These are phyloP conservation scores for Fistulinella cinereoalba DNA, from an alignment of 1,284 basidiomycete species.

Conservation along the genomic window DNA sequence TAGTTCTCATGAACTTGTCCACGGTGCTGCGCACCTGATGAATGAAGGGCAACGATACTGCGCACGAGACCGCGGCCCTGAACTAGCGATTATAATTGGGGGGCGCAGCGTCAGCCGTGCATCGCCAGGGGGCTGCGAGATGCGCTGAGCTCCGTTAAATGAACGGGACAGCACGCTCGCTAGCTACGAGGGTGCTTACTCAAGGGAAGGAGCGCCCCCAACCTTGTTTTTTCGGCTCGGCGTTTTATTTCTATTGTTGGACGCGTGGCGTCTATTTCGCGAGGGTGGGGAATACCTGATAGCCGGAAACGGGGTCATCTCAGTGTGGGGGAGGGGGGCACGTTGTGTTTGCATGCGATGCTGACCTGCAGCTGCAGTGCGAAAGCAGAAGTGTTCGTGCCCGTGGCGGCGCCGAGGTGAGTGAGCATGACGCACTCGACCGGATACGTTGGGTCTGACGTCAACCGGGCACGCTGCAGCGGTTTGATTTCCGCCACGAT, in stretches of 20 bases:
- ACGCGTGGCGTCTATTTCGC: slow-evolving; percentile 3
- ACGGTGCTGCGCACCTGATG: slow-evolving; percentile 11
- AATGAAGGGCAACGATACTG: background rate
- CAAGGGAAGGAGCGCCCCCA: background rate
- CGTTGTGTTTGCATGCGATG: slow-evolving; percentile 10
- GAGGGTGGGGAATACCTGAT: slow-evolving; percentile 8
- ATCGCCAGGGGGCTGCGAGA: slow-evolving; percentile 9
- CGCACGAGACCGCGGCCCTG: too few species aligned
- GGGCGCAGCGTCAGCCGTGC: slow-evolving; percentile 6
- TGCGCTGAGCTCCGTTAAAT: slow-evolving; percentile 1
- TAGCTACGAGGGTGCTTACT: slow-evolving; percentile 8
- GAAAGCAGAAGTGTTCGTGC: slow-evolving; percentile 80
- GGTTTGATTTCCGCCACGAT: slow-evolving; percentile 50
- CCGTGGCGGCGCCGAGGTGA: slow-evolving; percentile 76
- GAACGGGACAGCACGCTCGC: slow-evolving; percentile 5
- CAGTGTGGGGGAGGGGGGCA: slow-evolving; percentile 13
- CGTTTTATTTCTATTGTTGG: slow-evolving; percentile 1
- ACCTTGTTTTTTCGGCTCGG: background rate
- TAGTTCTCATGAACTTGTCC: slow-evolving; percentile 3
- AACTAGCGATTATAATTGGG: too few species aligned
- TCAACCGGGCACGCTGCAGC: slow-evolving; percentile 31
- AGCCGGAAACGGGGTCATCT: slow-evolving; percentile 14
- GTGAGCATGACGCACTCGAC: slow-evolving; percentile 26
- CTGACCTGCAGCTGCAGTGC: slow-evolving; percentile 43
- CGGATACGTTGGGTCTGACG: slow-evolving; percentile 23